Conservation (phyloP, 495 filamentous ascomycete species). For the Friedmanniomyces endolithicus region DNA sequence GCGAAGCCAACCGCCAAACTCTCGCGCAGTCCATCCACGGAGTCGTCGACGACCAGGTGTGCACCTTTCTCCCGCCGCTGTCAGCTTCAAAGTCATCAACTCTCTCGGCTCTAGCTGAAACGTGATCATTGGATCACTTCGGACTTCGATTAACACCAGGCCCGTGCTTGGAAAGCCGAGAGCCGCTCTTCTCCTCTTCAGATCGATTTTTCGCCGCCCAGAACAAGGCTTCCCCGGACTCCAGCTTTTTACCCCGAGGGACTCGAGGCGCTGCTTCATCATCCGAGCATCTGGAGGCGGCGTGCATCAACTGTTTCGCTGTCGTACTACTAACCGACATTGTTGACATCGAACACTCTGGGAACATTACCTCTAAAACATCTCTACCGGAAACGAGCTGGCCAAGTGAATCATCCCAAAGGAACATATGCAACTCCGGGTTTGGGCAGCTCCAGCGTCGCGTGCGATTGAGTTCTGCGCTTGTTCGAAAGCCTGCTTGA, state of each 20-base stretch:
- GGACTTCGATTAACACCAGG: background rate
- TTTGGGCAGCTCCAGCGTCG: background rate
- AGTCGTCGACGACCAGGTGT: background rate
- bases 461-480: background rate
- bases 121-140: background rate
- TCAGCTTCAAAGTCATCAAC: too few relatives aligned
- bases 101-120: slow-evolving; percentile 1
- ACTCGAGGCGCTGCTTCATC: background rate
- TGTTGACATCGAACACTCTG: background rate
- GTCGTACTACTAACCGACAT: background rate
- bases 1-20: background rate
- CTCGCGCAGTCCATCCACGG: background rate
- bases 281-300: background rate
- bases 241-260: background rate
- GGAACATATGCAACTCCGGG: background rate
- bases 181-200: background rate
- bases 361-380: background rate
- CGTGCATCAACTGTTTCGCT: background rate
- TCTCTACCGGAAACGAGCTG: background rate
- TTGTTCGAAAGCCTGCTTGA: background rate
- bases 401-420: background rate
- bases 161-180: background rate
- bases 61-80: too few relatives aligned
- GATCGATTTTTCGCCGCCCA: too few relatives aligned
- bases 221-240: background rate